These are phyloP conservation scores for Garcia nutans DNA, from an alignment of 345 rosid genomes.

Conservation along the genomic window DNA sequence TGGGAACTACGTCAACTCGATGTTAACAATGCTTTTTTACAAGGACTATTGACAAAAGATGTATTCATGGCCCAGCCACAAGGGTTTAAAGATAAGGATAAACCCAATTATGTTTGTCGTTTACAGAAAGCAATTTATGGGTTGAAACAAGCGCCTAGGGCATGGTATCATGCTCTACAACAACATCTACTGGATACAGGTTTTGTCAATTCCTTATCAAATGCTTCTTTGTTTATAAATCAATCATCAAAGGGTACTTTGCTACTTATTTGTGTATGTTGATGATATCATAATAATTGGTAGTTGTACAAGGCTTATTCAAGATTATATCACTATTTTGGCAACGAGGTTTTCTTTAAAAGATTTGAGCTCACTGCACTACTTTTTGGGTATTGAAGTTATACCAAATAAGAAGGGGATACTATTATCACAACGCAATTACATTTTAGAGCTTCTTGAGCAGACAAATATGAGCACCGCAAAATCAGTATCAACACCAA, in stretches of 20 bases:
- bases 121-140: too few species aligned
- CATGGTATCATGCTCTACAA: neutral
- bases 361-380: neutral
- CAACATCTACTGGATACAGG: neutral
- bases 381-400: neutral
- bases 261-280: neutral
- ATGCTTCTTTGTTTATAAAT: neutral
- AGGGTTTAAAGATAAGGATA: neutral
- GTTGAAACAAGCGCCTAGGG: neutral
- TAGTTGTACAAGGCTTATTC: neutral
- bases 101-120: neutral
- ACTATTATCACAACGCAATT: neutral
- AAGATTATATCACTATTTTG: too few species aligned
- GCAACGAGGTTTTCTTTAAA: too few species aligned
- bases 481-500: neutral
- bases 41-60: too few species aligned
- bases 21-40: too few species aligned
- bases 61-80: neutral
- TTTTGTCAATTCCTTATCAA: neutral
- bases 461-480: neutral
- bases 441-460: neutral
- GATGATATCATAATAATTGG: neutral
- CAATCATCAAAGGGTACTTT: neutral
- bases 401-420: neutral
- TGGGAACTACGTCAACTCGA: too few species aligned